Conservation (phyloP, 2,329 filamentous ascomycete species). For the Talaromyces sp. region DNA sequence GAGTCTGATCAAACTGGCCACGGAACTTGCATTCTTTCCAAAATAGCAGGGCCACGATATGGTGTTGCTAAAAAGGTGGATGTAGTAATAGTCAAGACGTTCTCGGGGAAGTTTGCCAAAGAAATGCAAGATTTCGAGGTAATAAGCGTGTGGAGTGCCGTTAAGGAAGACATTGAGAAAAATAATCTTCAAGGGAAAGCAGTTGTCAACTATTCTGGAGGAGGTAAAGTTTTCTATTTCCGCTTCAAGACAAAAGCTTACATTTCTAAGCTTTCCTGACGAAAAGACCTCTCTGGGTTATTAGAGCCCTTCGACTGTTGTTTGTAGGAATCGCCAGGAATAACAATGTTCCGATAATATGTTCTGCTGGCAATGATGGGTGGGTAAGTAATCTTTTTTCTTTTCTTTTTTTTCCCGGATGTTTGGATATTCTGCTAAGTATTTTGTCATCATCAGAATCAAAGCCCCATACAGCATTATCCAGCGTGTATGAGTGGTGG, state of each 20-base stretch:
- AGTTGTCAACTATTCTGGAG: not conserved
- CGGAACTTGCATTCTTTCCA: not conserved
- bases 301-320: too few species aligned
- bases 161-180: not conserved
- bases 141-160: not conserved
- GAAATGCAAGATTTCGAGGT: too few species aligned
- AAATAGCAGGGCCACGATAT: not conserved
- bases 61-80: constrained; percentile 2
- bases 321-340: too few species aligned
- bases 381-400: not conserved
- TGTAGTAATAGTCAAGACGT: not conserved
- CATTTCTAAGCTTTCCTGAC: not conserved
- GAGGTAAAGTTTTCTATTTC: not conserved
- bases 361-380: not conserved
- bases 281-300: not conserved
- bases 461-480: not conserved
- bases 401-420: not conserved
- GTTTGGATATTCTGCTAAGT: not conserved
- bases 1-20: not conserved
- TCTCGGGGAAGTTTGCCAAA: not conserved
- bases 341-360: not conserved
- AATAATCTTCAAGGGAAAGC: not conserved
- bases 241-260: not conserved
- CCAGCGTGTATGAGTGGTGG: not conserved
- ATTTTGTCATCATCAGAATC: not conserved